A percentile compares a stretch with the other conserved stretches of the same genome.
Conservation (phyloP, 164 flowering plant genomes). For the Platanus orientalis region DNA sequence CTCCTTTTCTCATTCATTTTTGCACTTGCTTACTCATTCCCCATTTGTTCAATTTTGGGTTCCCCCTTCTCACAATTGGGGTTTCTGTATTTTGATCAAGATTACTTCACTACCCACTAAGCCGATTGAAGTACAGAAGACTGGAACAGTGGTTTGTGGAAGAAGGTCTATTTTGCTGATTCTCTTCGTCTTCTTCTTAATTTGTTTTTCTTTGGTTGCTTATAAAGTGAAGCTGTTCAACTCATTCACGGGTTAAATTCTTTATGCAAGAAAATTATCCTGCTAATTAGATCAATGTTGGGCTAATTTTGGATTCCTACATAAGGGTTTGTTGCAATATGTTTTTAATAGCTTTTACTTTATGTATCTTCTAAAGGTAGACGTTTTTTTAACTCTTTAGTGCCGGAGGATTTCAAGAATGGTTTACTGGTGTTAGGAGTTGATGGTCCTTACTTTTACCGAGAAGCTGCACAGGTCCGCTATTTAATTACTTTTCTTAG, state of each 20-base stretch:
- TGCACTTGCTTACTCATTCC: too few species aligned
- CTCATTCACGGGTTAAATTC: conserved; percentile 64
- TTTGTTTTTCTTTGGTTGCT: background rate
- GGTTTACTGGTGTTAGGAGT: conserved; percentile 91
- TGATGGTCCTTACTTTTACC: conserved; percentile 94
- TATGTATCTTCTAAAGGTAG: conserved; percentile 26
- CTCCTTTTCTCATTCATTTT: background rate
- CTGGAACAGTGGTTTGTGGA: conserved; percentile 94
- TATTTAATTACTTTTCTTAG: background rate
- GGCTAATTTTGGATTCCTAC: too few species aligned
- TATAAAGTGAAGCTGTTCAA: conserved; percentile 1
- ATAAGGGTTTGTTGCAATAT: too few species aligned
- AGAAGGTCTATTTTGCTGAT: conserved; percentile 51
- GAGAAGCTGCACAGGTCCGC: conserved; percentile 86
- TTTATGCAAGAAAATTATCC: conserved; percentile 90
- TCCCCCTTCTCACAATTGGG: background rate
- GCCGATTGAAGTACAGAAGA: conserved; percentile 94
- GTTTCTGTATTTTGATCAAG: conserved; percentile 30
- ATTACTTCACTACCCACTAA: conserved; percentile 65
- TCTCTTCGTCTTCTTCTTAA: too few species aligned
- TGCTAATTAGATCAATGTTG: conserved; percentile 97
- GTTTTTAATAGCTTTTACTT: background rate
- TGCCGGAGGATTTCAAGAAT: conserved; percentile 77
- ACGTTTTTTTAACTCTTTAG: conserved; percentile 86
- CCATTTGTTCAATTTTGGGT: background rate